These are phyloP conservation scores for Diaporthe australafricana DNA, from an alignment of 2,329 filamentous ascomycete species.

Conservation along the genomic window DNA sequence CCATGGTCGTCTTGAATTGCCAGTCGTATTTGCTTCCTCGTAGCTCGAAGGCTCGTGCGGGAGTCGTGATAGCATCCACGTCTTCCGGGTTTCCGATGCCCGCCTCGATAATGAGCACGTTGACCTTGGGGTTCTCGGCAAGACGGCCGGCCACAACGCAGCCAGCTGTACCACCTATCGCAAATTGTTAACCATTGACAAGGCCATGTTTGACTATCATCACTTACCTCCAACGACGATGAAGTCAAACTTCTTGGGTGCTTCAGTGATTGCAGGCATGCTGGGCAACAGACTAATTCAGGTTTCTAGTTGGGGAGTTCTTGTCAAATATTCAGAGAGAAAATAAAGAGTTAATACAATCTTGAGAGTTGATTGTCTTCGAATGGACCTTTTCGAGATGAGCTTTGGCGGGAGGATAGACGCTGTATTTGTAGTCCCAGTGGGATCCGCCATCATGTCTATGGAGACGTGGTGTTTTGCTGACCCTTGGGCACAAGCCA, in stretches of 20 bases:
- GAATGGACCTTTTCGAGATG: background rate
- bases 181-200: background rate
- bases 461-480: background rate
- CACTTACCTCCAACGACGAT: slow-evolving; percentile 50
- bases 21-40: slow-evolving; percentile 68
- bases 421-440: background rate
- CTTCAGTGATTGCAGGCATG: slow-evolving; percentile 37
- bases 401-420: background rate
- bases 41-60: slow-evolving; percentile 63
- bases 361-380: background rate
- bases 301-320: background rate
- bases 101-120: slow-evolving; percentile 60
- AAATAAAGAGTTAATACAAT: background rate
- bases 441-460: background rate
- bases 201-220: background rate
- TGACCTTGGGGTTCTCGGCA: slow-evolving; percentile 60
- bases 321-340: too few species aligned
- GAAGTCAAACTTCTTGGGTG: slow-evolving; percentile 50
- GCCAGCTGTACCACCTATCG: slow-evolving; percentile 58
- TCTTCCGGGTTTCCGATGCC: slow-evolving; percentile 60
- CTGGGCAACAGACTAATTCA: slow-evolving; percentile 1
- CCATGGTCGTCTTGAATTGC: slow-evolving; percentile 71
- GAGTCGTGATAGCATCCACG: slow-evolving; percentile 64
- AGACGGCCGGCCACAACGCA: slow-evolving; percentile 62
- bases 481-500: background rate